Base-by-base conservation (phyloP, 2,329 filamentous ascomycete species). In the Aspergillus sp. region DNA sequence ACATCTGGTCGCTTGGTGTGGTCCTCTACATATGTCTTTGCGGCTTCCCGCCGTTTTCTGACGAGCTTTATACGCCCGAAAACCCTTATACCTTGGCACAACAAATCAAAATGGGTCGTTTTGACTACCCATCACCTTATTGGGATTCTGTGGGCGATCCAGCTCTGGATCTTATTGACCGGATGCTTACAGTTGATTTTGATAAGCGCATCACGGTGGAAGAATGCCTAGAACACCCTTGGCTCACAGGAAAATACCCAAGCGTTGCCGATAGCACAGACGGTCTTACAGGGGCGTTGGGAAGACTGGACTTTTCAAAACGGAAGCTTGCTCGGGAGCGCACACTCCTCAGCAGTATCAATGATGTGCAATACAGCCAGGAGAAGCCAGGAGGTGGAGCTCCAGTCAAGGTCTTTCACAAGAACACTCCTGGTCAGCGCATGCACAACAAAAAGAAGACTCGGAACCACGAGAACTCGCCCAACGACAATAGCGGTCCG, bases 11-110 rank as follows among this genome's bases (percentile, higher is more conserved):
- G 1, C 84, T 98, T 0, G 95, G 95, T n/a, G 95, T 99, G 3
- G 94, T 99, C 3, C 84, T 99, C 25, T 99, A 98, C 79, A 98
- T 98, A 70, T 97, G 93, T 74, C 85, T 98, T 5, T 98, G 95
- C 74, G 95, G 95, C 41, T 98, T 98, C 72, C 95, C 94, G 4
- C 95, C 95, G 0, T 99, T 99, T 79, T 96, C 92, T 0, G 95
- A 99, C 71, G 95, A 99, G 78, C 87, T 98, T 0, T 91, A 89
- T 78, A 89, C 88, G 1, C 79, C 79, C 41, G 89, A 96, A 49
- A 95, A 93, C 67, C 95, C 95, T 2, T 97, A 92, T 74, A 92
- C 85, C 0, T 83, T 98, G 49, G 91, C 90, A 1, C 90, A 97
- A 69, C 93, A 98, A 79, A 98, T 96, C 79, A 93, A 91, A 76